Base-by-base conservation (phyloP, 2,329 filamentous ascomycete genomes). In the Cordyceps cicadae region DNA sequence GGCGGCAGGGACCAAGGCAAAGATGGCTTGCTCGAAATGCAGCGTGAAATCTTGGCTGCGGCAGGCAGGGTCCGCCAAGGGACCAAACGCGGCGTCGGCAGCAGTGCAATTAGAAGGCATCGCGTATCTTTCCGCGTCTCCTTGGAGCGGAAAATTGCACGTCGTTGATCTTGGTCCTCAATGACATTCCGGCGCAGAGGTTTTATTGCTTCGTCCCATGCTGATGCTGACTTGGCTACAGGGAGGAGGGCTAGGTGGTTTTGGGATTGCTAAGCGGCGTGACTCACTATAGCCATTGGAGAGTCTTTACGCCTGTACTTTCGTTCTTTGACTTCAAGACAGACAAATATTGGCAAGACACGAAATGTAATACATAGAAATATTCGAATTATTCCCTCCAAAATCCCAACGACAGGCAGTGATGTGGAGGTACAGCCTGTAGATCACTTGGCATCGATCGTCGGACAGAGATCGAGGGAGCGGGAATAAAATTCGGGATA, bases 21-120 rank as follows among this genome's bases (percentile, higher is more conserved):
- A 50, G 34, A 62, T 57, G 29, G 54, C 48, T 6, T 62, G 59
- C 59, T 61, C 59, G 37, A 56, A 55, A 21, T 43, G 29, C n/a
- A 61, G 52, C 3, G 59, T 61, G 15, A 61, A 55, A 17, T 61
- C 59, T 21, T 60, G 59, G 17, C 51, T 50, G 24, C 29, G 53
- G 19, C 48, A 57, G 12, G 53, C 21, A 45, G 59, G n/a, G 19
- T 52, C 52, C n/a, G 54, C 37, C 34, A 61, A 32, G 12, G 48
- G 59, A 12, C 53, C 59, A 29, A 57, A 61, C 14, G 45, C 14
- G 11, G 54, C 53, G 46, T 61, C 59, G 12, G 53, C 59, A 15
- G 57, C 9, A 15, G 41, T 41, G 12, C 57, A 60, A 21, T 54
- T 49, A 11, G 32, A 12, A 46, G 55, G 9, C 55, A 58, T 39